Conservation (phyloP, 495 filamentous ascomycete species). For the Penicillium chermesinum region DNA sequence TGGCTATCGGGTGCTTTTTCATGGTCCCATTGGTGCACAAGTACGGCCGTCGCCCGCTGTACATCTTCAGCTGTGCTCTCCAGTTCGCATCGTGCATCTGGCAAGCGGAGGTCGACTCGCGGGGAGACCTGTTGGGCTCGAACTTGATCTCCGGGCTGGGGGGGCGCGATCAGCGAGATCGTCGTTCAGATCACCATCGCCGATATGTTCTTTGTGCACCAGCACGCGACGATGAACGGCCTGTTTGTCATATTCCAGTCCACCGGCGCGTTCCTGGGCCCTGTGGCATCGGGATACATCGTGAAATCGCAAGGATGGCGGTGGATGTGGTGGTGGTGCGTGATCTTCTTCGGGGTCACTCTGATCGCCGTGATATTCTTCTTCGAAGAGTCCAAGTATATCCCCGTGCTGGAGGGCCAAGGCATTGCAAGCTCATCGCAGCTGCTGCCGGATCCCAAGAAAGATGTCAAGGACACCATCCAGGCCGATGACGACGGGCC, state of each 20-base stretch:
- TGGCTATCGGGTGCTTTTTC: conserved; percentile 38
- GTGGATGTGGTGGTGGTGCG: conserved; percentile 50
- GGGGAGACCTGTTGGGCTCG: conserved; percentile 26
- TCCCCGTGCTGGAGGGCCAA: conserved; percentile 12
- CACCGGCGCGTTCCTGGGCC: conserved; percentile 32
- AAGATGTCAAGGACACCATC: neutral
- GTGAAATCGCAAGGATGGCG: conserved; percentile 42
- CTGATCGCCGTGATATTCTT: conserved; percentile 34
- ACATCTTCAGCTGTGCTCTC: conserved; percentile 31
- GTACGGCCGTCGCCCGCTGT: conserved; percentile 42
- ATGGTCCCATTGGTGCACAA: conserved; percentile 44
- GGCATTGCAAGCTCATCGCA: neutral
- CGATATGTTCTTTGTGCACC: conserved; percentile 47
- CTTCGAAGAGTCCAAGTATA: conserved; percentile 42
- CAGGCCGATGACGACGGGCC: neutral
- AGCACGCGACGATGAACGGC: conserved; percentile 37
- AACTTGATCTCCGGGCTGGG: conserved; percentile 32
- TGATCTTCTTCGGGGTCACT: conserved; percentile 39
- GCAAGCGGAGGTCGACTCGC: conserved; percentile 28
- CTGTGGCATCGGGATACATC: conserved; percentile 43
- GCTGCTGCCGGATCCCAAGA: too few relatives aligned
- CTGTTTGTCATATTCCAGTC: conserved; percentile 32
- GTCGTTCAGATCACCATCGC: conserved; percentile 44
- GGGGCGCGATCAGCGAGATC: conserved; percentile 38
- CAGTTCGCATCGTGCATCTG: conserved; percentile 36